Evolutionary conservation across 2,329 filamentous ascomycete genomes (phyloP), one percentile per base, ranked within the genome.

Genomic region (Aureobasidium mangrovei): DNA sequence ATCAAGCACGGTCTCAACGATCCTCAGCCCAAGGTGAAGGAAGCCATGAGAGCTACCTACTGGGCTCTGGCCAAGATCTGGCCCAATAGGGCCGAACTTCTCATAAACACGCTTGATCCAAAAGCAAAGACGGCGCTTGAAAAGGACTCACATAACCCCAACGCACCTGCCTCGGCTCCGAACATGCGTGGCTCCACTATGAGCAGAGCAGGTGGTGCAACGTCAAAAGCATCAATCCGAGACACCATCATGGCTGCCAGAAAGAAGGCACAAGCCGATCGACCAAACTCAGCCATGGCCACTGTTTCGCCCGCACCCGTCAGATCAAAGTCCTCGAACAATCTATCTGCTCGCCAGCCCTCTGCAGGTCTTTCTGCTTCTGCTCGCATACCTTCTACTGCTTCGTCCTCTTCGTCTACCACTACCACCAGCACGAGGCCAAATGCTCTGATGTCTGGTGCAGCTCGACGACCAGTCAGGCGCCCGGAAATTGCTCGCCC

Each of bases 1-100:
- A 81, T 98, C 64, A 90, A 86, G 68, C 94, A 90, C 67, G 88
- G 91, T 0, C 77, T 98, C n/a, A 77, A 77, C 26, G 93, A 98
- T 72, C 78, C 91, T 9, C 95, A 97, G 64, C 90, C 91, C 6
- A 86, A 85, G 31, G 91, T 97, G 43, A 82, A 93, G 63, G 90
- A 95, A 69, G 84, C 82, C 59, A 91, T 87, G 77, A 82, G 93
- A 62, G 79, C 82, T 36, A 88, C 89, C 0, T 98, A 88, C 69
- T 98, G 93, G 93, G 75, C 76, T 0, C 96, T 91, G 67, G 81
- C 83, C 56, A 75, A 74, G 33, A 77, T 88, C 18, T 97, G 90
- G 88, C 85, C 86, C 2, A 77, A 83, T 24, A 83, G 79, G 65
- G 90, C 89, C 38, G 85, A 91, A 64, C 89, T 84, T 4, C 88